A percentile compares a stretch with the other conserved stretches of the same genome.
Conservation (phyloP, 257 asterid genomes). For the Marsdenia floribunda region DNA sequence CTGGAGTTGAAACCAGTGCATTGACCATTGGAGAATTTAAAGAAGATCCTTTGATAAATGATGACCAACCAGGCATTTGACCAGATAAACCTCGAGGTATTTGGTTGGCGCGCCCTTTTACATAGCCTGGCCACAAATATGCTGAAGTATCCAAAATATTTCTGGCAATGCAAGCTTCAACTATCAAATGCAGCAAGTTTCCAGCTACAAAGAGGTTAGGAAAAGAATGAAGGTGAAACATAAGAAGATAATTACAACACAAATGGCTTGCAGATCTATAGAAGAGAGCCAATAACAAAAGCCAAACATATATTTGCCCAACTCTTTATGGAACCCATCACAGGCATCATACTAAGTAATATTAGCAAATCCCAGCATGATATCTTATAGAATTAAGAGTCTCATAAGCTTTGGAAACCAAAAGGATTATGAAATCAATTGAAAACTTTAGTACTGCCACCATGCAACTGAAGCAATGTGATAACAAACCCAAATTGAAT, state of each 20-base stretch:
- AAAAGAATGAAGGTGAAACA: background rate
- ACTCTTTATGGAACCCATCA: background rate
- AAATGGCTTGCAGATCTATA: background rate
- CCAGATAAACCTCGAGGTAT: conserved; percentile 70
- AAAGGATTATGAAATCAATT: background rate
- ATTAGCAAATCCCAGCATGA: background rate
- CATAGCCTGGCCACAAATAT: conserved; percentile 95
- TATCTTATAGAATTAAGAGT: background rate
- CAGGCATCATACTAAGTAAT: background rate
- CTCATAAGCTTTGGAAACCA: background rate
- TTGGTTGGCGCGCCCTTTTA: conserved; percentile 72
- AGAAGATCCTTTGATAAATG: conserved; percentile 76
- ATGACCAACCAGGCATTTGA: conserved; percentile 84
- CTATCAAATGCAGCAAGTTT: conserved; percentile 79
- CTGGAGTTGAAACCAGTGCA: conserved; percentile 81
- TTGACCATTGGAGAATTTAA: conserved; percentile 72
- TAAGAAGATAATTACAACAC: background rate
- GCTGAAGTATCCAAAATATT: conserved; percentile 87
- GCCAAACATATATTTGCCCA: background rate
- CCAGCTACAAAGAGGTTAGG: conserved; percentile 49
- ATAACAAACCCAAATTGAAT: background rate
- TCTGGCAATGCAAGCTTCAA: conserved; percentile 97
- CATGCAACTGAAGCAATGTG: background rate
- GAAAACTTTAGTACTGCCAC: background rate
- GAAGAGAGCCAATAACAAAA: background rate